Percentiles rank a stretch among this genome's conserved stretches.
Conservation (phyloP, 305 asterid species). For the Coffea humblotiana region DNA sequence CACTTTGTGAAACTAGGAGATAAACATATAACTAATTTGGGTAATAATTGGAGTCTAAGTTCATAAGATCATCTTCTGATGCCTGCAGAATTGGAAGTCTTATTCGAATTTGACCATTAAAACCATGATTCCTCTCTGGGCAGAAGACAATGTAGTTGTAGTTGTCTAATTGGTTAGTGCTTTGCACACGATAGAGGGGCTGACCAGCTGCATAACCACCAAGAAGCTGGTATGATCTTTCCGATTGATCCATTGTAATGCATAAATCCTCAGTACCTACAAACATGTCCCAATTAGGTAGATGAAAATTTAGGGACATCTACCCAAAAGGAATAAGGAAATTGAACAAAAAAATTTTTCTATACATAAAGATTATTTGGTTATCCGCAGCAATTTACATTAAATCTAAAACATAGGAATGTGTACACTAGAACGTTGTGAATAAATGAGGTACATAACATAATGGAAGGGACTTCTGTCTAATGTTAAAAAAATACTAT, state of each 20-base stretch:
- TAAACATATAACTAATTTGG: background rate
- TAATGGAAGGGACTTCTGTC: too few species aligned
- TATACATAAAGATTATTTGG: background rate
- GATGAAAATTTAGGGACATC: background rate
- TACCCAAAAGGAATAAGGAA: background rate
- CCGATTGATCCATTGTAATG: constrained; percentile 71
- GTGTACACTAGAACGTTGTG: background rate
- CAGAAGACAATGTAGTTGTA: constrained; percentile 46
- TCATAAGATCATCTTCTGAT: constrained; percentile 50
- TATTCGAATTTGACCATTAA: constrained; percentile 39
- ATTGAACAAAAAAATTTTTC: background rate
- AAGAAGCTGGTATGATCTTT: constrained; percentile 83
- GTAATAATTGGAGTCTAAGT: constrained; percentile 13
- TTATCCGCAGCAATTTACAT: background rate
- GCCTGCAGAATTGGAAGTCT: constrained; percentile 67
- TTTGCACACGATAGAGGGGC: constrained; percentile 49
- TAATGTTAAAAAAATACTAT: too few species aligned
- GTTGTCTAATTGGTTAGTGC: constrained; percentile 32
- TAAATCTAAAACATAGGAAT: background rate
- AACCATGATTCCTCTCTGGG: constrained; percentile 35
- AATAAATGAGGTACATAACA: too few species aligned
- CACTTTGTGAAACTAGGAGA: too few species aligned
- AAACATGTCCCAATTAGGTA: background rate
- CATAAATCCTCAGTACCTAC: constrained; percentile 68
- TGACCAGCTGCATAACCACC: constrained; percentile 84